phyloP scores from a whole-genome alignment of 495 filamentous ascomycete species.

The Penicillium pancosmium region DNA sequence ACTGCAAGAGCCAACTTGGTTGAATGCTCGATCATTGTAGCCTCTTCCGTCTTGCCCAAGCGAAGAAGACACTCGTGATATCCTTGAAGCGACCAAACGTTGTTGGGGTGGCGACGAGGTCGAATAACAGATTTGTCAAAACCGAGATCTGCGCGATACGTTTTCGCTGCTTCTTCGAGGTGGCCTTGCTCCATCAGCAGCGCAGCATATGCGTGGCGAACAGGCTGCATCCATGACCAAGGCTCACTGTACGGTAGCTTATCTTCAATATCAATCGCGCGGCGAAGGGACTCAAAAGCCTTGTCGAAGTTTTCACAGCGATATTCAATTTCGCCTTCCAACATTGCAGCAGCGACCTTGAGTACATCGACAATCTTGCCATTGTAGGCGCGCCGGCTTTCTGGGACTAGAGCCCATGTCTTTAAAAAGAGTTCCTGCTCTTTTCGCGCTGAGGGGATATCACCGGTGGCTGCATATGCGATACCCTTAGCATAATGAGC shows the following conservation, averaged over 20 bases:
- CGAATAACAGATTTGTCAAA: constrained; percentile 54
- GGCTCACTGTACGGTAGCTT: constrained; percentile 62
- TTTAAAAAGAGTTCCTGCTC: constrained; percentile 45
- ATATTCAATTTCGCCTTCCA: constrained; percentile 67
- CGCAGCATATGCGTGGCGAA: constrained; percentile 64
- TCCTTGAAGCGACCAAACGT: constrained; percentile 67
- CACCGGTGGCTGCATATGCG: constrained; percentile 53
- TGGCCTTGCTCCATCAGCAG: constrained; percentile 60
- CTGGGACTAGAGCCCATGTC: constrained; percentile 49
- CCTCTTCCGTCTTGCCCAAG: constrained; percentile 50
- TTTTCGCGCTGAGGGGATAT: constrained; percentile 44
- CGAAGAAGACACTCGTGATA: constrained; percentile 62
- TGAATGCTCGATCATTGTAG: constrained; percentile 48
- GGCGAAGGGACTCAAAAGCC: constrained; percentile 52
- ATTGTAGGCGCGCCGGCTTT: constrained; percentile 52
- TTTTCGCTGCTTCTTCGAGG: constrained; percentile 51
- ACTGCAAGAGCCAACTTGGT: constrained; percentile 51
- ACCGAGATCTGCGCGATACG: constrained; percentile 62
- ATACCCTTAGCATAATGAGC: constrained; percentile 61
- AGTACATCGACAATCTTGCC: constrained; percentile 60
- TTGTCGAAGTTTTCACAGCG: constrained; percentile 51
- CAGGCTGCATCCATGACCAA: constrained; percentile 69
- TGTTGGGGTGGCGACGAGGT: constrained; percentile 61
- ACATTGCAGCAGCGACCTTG: constrained; percentile 56
- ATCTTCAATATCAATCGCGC: constrained; percentile 53